phyloP scores from a whole-genome alignment of 2,329 filamentous ascomycete species.

The Xylogone sp. region DNA sequence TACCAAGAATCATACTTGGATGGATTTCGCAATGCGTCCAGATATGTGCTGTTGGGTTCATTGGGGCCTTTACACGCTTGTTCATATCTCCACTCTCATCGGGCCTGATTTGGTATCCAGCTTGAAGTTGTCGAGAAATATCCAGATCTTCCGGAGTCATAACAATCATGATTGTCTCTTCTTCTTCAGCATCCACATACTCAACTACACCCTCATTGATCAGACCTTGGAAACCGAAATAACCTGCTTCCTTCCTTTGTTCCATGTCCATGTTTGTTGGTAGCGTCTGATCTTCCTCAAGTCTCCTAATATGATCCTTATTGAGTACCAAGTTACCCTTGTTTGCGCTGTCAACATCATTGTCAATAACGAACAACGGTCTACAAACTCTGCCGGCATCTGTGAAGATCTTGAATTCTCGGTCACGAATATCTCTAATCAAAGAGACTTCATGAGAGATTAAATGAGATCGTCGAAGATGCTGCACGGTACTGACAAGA shows the following conservation, averaged over 20 bases:
- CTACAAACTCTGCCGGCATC: slow-evolving; percentile 94
- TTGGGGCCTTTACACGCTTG: slow-evolving; percentile 80
- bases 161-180: slow-evolving; percentile 98
- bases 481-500: slow-evolving; percentile 74
- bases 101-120: slow-evolving; percentile 54
- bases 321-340: slow-evolving; percentile 76
- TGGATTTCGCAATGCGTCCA: slow-evolving; percentile 99
- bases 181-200: slow-evolving; percentile 96
- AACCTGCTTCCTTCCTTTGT: slow-evolving; percentile 50
- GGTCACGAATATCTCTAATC: slow-evolving; percentile 91
- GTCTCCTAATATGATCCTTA: slow-evolving; percentile 74
- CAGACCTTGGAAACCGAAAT: slow-evolving; percentile 85
- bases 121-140: slow-evolving; percentile 65
- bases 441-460: slow-evolving; percentile 92
- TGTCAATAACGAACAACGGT: slow-evolving; percentile 90
- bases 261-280: slow-evolving; percentile 56
- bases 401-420: slow-evolving; percentile 98
- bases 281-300: slow-evolving; percentile 70
- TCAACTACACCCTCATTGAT: slow-evolving; percentile 84
- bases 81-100: slow-evolving; percentile 72
- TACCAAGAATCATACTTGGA: slow-evolving; percentile 96
- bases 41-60: slow-evolving; percentile 82
- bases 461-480: slow-evolving; percentile 74
- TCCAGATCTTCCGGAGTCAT: slow-evolving; percentile 98
- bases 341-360: slow-evolving; percentile 69